These are phyloP conservation scores for Neurospora sp. DNA, from an alignment of 495 filamentous ascomycete genomes.

Conservation along the genomic window DNA sequence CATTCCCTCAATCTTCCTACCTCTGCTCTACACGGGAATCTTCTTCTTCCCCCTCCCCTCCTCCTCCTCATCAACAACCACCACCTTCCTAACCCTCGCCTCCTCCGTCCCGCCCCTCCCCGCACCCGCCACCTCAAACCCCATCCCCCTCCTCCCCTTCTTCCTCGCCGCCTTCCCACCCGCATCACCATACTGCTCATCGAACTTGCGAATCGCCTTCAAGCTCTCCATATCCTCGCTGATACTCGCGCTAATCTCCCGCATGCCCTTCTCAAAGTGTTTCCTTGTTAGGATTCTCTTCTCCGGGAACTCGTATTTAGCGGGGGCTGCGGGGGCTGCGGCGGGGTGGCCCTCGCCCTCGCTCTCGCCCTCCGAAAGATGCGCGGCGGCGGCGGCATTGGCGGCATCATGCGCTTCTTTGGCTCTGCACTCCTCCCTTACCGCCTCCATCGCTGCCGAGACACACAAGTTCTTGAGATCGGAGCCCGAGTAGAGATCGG, in stretches of 20 bases:
- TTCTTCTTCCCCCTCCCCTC: neutral
- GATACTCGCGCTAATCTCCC: constrained; percentile 86
- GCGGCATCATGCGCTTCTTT: constrained; percentile 40
- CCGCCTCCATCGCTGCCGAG: constrained; percentile 78
- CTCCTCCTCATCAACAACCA: neutral
- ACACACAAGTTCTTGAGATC: constrained; percentile 93
- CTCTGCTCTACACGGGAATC: neutral
- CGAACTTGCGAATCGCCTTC: constrained; percentile 83
- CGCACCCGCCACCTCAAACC: constrained; percentile 46
- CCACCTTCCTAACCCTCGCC: constrained; percentile 23
- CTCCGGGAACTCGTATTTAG: constrained; percentile 48
- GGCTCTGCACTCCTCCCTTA: constrained; percentile 57
- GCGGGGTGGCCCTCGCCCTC: too few species aligned
- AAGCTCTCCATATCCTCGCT: constrained; percentile 89
- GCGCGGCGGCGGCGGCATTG: neutral
- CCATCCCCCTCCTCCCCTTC: constrained; percentile 52
- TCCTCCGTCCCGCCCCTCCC: constrained; percentile 9
- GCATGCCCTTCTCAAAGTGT: constrained; percentile 79
- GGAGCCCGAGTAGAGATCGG: constrained; percentile 90
- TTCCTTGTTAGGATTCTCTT: constrained; percentile 51
- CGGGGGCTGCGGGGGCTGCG: constrained; percentile 11
- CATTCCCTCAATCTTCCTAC: too few species aligned
- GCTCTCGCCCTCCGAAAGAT: too few species aligned
- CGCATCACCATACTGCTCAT: constrained; percentile 91
- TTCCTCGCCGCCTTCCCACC: constrained; percentile 42